Base-by-base conservation (phyloP, 1,284 basidiomycete genomes). In the Neolentinus lepideus region DNA sequence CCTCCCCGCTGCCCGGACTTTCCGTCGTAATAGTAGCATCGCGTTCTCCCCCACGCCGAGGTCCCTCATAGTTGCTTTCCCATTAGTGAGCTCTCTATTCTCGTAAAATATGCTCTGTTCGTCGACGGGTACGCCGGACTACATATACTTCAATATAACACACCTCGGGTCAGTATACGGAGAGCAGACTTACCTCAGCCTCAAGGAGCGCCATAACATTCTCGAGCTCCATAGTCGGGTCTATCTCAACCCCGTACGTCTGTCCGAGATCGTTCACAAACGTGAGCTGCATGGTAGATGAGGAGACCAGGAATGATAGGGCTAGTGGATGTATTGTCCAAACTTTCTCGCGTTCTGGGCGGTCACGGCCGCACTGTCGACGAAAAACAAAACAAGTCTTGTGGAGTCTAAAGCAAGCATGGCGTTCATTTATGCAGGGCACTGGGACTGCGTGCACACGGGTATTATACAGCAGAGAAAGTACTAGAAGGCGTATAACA, bases 151-250 rank as follows among this genome's bases (percentile, higher is more conserved):
- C 12, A n/a, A 22, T 50, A 8, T 12, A 50, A 14, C 22, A 21
- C 19, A n/a, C 14, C 4, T 3, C 6, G 22, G 14, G 4, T 6
- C 24, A 50, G 29, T 36, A 27, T 25, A n/a, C n/a, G n/a, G 54
- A 69, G 12, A 6, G 53, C 51, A 50, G 22, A 62, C 80, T 67
- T 65, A 93, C 93, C 80, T 97, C 94, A 0, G 86, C 94, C 69
- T 95, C 93, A 24, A 96, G 77, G 54, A 97, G 75, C 8, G 90
- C 93, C 79, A 88, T 88, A 36, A 96, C 84, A 67, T 94, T 90
- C 74, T 91, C 89, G 25, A 97, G 77, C 66, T 89, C 84, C 89
- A 97, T 92, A 50, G 80, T 80, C 0, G 90, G 79, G 71, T 93
- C 90, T 61, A 96, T 92, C 66, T 96, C 94, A 55, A 95, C 71